Conservation (phyloP, 2,329 filamentous ascomycete species). For the Fusarium austroafricanum region DNA sequence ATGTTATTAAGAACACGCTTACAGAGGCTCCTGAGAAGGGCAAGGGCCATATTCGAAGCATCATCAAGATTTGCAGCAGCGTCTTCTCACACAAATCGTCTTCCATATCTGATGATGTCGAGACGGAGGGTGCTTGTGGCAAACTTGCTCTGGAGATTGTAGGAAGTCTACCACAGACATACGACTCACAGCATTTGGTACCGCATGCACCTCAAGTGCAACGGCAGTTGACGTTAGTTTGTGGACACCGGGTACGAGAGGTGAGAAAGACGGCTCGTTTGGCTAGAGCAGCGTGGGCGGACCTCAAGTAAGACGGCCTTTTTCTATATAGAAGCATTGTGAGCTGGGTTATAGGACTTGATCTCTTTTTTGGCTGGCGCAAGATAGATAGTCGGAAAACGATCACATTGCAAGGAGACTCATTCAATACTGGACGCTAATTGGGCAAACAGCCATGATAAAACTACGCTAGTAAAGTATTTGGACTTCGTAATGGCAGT, state of each 20-base stretch:
- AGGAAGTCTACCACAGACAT: conserved; percentile 59
- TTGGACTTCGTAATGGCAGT: neutral
- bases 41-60: conserved; percentile 60
- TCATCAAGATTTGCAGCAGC: conserved; percentile 59
- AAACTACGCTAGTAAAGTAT: neutral
- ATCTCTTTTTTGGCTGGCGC: conserved; percentile 11
- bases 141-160: conserved; percentile 62
- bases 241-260: conserved; percentile 65
- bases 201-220: conserved; percentile 58
- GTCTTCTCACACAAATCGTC: conserved; percentile 51
- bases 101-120: conserved; percentile 36
- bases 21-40: conserved; percentile 59
- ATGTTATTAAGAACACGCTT: conserved; percentile 62
- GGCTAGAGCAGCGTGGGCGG: conserved; percentile 63
- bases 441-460: neutral
- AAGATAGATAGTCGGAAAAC: conserved; percentile 5
- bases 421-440: neutral
- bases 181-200: conserved; percentile 60
- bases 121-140: conserved; percentile 54
- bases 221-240: conserved; percentile 61
- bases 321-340: conserved; percentile 25
- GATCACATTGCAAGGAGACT: neutral
- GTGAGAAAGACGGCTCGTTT: conserved; percentile 62
- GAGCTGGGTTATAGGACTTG: neutral
- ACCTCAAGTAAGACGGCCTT: conserved; percentile 46